A percentile compares a stretch with the other conserved stretches of the same genome.
These are phyloP conservation scores for Chlorella sp. DNA, from an alignment of 139 green algal species.

Conservation along the genomic window DNA sequence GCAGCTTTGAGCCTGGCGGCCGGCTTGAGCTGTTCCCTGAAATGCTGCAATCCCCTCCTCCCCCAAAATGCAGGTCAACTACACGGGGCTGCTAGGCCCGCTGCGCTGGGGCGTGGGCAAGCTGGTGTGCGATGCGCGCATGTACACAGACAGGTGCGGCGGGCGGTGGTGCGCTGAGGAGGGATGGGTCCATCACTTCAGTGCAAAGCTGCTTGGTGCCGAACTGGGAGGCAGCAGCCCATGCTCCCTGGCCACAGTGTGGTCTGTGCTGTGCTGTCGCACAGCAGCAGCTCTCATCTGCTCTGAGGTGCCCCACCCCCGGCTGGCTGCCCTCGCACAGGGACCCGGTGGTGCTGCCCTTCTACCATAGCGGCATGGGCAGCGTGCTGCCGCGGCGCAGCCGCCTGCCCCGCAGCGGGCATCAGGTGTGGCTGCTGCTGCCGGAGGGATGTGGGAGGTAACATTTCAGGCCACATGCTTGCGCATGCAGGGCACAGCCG, in stretches of 20 bases:
- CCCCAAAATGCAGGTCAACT: constrained; percentile 63
- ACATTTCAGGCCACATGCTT: no score
- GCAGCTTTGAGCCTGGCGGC: no score
- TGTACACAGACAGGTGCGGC: constrained; percentile 4
- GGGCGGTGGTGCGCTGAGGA: no score
- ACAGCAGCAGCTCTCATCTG: not conserved
- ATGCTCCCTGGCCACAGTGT: no score
- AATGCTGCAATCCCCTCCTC: not conserved
- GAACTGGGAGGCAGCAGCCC: no score
- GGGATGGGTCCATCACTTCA: no score
- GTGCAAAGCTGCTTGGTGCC: no score
- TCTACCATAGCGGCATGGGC: constrained; percentile 88
- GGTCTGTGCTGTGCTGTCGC: no score
- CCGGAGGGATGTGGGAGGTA: no score
- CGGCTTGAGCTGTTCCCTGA: no score
- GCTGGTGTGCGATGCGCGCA: constrained; percentile 75
- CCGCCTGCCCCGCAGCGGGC: constrained; percentile 56
- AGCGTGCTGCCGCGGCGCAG: constrained; percentile 68
- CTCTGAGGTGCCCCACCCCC: no score
- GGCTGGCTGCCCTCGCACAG: constrained; percentile 30
- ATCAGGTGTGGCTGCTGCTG: constrained; percentile 45
- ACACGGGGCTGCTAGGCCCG: constrained; percentile 68
- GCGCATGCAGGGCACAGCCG: no score
- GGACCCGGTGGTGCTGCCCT: constrained; percentile 81
- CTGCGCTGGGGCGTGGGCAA: constrained; percentile 85